phyloP scores from a whole-genome alignment of 208 protist species.

The Leishmania guyanensis region DNA sequence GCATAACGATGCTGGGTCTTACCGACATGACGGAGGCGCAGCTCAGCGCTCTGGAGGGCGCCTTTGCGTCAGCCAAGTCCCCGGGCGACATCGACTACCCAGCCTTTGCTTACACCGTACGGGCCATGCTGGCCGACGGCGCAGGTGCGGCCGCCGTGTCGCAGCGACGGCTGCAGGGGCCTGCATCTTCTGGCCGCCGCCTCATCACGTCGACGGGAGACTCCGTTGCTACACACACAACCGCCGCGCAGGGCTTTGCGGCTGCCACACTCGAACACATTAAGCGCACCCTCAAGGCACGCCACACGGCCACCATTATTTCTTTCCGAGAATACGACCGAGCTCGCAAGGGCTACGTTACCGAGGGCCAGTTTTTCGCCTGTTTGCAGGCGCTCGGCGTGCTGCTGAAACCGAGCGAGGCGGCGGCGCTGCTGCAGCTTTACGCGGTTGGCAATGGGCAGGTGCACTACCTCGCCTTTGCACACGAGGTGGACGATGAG shows the following conservation, averaged over 20 bases:
- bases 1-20: conserved; percentile 76
- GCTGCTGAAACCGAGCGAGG: conserved; percentile 67
- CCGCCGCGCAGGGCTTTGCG: conserved; percentile 21
- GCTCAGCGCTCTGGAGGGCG: conserved; percentile 53
- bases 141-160: conserved; percentile 47
- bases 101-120: conserved; percentile 61
- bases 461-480: conserved; percentile 76
- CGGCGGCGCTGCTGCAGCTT: conserved; percentile 42
- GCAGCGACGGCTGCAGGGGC: conserved; percentile 38
- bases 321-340: conserved; percentile 87
- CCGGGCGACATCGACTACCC: conserved; percentile 68
- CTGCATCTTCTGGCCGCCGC: background rate
- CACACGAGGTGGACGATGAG: conserved; percentile 48
- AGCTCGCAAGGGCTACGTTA: conserved; percentile 73
- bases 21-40: conserved; percentile 51
- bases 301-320: conserved; percentile 50
- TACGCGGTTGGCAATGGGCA: conserved; percentile 67
- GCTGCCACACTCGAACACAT: conserved; percentile 47
- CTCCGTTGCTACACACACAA: background rate
- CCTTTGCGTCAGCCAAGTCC: conserved; percentile 44
- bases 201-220: background rate
- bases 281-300: conserved; percentile 49
- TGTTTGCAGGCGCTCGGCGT: conserved; percentile 78
- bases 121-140: conserved; percentile 50
- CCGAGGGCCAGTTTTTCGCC: conserved; percentile 86